Evolutionary conservation across 345 rosid genomes (phyloP).

Genomic region (Jatropha curcas): DNA sequence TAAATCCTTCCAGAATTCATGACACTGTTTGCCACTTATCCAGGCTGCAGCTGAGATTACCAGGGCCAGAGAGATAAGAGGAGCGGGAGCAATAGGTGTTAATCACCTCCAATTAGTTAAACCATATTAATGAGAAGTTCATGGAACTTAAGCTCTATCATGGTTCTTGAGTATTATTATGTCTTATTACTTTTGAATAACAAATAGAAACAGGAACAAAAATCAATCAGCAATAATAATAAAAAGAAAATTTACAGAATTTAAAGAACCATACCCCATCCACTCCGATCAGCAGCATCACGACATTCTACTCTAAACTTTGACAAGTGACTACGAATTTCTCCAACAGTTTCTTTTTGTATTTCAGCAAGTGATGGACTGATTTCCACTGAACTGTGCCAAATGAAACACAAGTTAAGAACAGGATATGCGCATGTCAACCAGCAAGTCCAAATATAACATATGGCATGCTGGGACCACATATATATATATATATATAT

Average conservation of each 20-base stretch:
- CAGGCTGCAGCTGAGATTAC: not conserved
- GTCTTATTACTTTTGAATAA: not conserved
- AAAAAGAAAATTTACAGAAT: not conserved
- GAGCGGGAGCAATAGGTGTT: not conserved
- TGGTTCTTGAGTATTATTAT: not conserved
- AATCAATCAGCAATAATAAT: not conserved
- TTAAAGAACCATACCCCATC: conserved; percentile 70
- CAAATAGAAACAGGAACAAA: not conserved
- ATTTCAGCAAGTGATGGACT: conserved; percentile 84
- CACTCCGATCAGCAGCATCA: conserved; percentile 82
- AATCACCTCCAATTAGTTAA: not conserved
- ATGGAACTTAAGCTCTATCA: not conserved
- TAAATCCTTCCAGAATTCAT: not conserved
- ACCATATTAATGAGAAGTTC: not conserved
- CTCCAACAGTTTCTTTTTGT: conserved; percentile 87
- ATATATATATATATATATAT: too few relatives aligned
- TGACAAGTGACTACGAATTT: conserved; percentile 72
- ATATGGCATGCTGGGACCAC: not conserved
- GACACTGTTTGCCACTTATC: not conserved
- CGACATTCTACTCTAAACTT: conserved; percentile 86
- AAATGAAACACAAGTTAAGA: conserved; percentile 15
- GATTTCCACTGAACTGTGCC: conserved; percentile 88
- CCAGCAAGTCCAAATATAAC: not conserved
- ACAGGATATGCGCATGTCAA: not conserved
- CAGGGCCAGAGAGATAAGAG: not conserved